phyloP scores from a whole-genome alignment of 2,329 filamentous ascomycete genomes.

The Curvularia sp. region DNA sequence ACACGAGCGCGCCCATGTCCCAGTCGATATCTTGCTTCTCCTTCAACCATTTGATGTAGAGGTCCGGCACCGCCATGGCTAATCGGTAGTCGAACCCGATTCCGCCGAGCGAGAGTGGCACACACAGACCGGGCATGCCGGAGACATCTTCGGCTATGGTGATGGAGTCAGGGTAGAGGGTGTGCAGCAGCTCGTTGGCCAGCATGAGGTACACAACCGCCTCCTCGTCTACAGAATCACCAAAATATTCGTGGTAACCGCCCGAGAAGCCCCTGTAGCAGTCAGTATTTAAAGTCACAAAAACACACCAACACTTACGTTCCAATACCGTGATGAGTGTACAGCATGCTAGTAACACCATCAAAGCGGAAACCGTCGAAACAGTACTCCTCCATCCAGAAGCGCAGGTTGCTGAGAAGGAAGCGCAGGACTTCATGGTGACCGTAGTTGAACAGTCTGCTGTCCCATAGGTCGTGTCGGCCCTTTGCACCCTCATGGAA shows the following conservation, averaged over 20 bases:
- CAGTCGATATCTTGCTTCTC: slow-evolving; percentile 89
- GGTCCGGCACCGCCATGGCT: slow-evolving; percentile 96
- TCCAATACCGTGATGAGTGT: slow-evolving; percentile 93
- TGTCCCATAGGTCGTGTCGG: slow-evolving; percentile 93
- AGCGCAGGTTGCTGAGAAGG: slow-evolving; percentile 90
- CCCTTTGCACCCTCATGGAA: slow-evolving; percentile 89
- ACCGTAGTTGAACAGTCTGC: slow-evolving; percentile 95
- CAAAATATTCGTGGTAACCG: slow-evolving; percentile 98
- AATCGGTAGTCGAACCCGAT: slow-evolving; percentile 97
- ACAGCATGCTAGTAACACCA: slow-evolving; percentile 98
- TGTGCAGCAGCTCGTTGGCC: slow-evolving; percentile 93
- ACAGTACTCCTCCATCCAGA: slow-evolving; percentile 98
- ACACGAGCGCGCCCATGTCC: slow-evolving; percentile 85
- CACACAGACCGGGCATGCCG: slow-evolving; percentile 95
- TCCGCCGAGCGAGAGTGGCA: slow-evolving; percentile 83
- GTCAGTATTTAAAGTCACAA: slow-evolving; percentile 25
- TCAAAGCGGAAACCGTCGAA: slow-evolving; percentile 99
- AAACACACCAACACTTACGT: slow-evolving; percentile 67
- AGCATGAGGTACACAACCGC: slow-evolving; percentile 94
- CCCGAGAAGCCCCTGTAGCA: slow-evolving; percentile 83
- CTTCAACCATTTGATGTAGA: slow-evolving; percentile 99
- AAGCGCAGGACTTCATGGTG: slow-evolving; percentile 95
- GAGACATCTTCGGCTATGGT: slow-evolving; percentile 97
- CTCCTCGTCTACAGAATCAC: slow-evolving; percentile 85
- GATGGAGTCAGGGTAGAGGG: slow-evolving; percentile 85